phyloP scores from a whole-genome alignment of 257 asterid genomes.

The Leptodermis oblonga region DNA sequence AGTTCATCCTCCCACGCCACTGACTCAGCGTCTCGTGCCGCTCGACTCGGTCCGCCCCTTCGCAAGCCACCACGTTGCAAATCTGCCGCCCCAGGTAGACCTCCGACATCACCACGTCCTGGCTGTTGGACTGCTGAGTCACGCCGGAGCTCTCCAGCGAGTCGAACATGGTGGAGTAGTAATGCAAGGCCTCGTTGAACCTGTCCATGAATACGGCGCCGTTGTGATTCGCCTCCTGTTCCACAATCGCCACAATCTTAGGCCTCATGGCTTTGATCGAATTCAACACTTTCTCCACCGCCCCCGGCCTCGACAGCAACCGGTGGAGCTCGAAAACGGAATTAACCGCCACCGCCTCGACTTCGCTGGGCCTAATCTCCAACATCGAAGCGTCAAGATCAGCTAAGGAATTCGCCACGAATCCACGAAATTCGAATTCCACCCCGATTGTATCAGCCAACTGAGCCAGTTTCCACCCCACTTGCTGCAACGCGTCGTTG shows the following conservation, averaged over 20 bases:
- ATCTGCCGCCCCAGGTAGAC: slow-evolving; percentile 75
- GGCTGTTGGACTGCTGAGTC: slow-evolving; percentile 36
- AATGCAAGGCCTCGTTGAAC: slow-evolving; percentile 80
- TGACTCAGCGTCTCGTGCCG: slow-evolving; percentile 70
- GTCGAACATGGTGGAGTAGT: slow-evolving; percentile 87
- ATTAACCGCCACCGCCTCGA: slow-evolving; percentile 71
- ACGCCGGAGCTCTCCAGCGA: slow-evolving; percentile 68
- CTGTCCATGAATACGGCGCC: slow-evolving; percentile 55
- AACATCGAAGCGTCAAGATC: slow-evolving; percentile 59
- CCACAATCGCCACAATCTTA: slow-evolving; percentile 65
- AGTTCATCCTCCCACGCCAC: slow-evolving; percentile 64
- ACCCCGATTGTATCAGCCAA: slow-evolving; percentile 64
- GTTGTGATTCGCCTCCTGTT: slow-evolving; percentile 82
- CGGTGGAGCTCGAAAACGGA: slow-evolving; percentile 79
- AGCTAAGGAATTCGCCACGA: slow-evolving; percentile 63
- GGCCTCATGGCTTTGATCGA: slow-evolving; percentile 54
- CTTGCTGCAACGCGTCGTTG: slow-evolving; percentile 61
- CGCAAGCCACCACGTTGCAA: slow-evolving; percentile 85
- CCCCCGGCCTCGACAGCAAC: slow-evolving; percentile 46
- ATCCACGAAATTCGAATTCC: slow-evolving; percentile 69
- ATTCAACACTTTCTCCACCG: slow-evolving; percentile 50
- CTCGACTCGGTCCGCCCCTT: slow-evolving; percentile 72
- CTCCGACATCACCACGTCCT: slow-evolving; percentile 74
- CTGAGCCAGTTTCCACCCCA: slow-evolving; percentile 78
- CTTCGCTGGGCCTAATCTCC: slow-evolving; percentile 37